Evolutionary conservation across 441 rosid species (phyloP), one percentile per base, ranked within the genome.

Genomic region (Corymbia calophylla): DNA sequence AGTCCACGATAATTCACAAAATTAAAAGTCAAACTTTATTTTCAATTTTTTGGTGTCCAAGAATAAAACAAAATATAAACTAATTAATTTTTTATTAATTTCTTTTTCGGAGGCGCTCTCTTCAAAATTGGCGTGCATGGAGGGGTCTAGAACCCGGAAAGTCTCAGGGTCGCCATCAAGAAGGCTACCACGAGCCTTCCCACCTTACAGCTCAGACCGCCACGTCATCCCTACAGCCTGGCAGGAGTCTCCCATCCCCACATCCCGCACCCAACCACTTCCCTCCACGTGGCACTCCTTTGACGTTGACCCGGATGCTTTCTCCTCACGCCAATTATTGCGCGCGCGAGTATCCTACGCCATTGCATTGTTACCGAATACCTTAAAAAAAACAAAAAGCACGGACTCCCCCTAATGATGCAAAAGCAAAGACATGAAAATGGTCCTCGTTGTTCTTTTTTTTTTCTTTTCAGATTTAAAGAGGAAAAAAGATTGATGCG

Each of bases 161-260:
- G 73, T 66, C 73, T 48, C 4, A 19, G 15, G 73, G 73, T 31
- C 73, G 73, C 10, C 73, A 31, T 31, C 39, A 16, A 31, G 73
- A 16, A 31, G 7, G 73, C 73, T 66, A 66, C 39, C 7, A 16
- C 39, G 6, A 31, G 21, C 39, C 21, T 66, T 5, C 9, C 21
- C 32, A 21, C 21, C 3, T 16, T 66, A 66, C 73, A 66, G 73
- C 73, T 66, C 73, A 90, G 82, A 82, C 92, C 80, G 31, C 95
- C 95, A 93, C 92, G 94, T 94, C 95, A 92, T 66, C 91, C 91
- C 90, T 88, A 94, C 97, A 95, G 97, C 93, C 97, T 95, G 96
- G 93, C 95, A 73, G 80, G 80, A 60, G n/a, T 62, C 92, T 84
- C 87, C 85, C 68, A 86, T 7, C 87, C 87, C 27, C 87, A 39